Evolutionary conservation across 805 yeast species (phyloP), one percentile per base, ranked within the genome.

Genomic region (Candida odintsovae): DNA sequence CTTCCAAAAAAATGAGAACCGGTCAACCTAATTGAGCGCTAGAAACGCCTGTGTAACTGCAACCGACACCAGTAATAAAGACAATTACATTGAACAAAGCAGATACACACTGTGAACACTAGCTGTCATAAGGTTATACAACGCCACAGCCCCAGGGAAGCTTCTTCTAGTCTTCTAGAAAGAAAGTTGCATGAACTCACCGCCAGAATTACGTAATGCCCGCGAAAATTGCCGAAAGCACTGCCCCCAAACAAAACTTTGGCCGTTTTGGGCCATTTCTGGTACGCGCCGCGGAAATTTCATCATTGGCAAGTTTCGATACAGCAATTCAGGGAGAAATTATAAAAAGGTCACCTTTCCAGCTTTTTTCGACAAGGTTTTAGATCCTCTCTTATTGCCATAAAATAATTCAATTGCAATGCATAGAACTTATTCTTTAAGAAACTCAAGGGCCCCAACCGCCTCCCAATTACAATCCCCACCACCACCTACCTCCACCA

Each of bases 351-450:
- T n/a, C 15, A 23, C 26, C 18, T 20, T 26, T 20, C 33, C 35
- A 19, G 15, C 25, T 5, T 25, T 22, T 26, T 40, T 19, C n/a
- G 26, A n/a, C n/a, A 18, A 12, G 11, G 19, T 5, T n/a, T 26
- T 12, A 7, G 10, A 6, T 22, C 23, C 23, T 22, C 8, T 22
- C 23, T 6, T 6, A 25, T 11, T 12, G 4, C 6, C 28, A 10
- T 3, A 11, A 28, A 3, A 13, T 28, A 28, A 28, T n/a, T 33
- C 20, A 33, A 33, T 33, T 33, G 36, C 20, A n/a, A 85, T 86
- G 92, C 90, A 86, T 72, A 83, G 89, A 80, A 86, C 94, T 11
- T 86, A 86, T 65, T 86, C 94, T 19, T 70, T 86, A 63, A 83
- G 92, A 79, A 75, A 81, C 51, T 70, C 77, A 46, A 83, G 87